Conservation (phyloP, 441 rosid species). For the Euphorbia celastroides region DNA sequence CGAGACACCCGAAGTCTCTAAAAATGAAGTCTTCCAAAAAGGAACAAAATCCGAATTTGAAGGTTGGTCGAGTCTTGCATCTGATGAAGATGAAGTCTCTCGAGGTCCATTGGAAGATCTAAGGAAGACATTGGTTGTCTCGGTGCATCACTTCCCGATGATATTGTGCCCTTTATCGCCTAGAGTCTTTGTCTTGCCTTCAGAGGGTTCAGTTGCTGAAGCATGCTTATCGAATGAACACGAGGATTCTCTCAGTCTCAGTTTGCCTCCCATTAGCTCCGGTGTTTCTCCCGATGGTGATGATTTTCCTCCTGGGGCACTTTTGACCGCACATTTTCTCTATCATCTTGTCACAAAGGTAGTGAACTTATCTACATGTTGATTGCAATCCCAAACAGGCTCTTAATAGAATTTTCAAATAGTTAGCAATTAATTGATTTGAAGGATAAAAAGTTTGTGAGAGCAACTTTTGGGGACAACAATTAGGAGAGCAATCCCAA, state of each 20-base stretch:
- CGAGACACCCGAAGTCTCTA: conserved; percentile 27
- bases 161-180: conserved; percentile 84
- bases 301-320: conserved; percentile 81
- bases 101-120: conserved; percentile 40
- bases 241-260: conserved; percentile 78
- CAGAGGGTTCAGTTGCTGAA: conserved; percentile 89
- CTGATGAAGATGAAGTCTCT: conserved; percentile 42
- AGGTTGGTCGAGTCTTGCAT: conserved; percentile 56
- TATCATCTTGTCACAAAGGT: conserved; percentile 89
- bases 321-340: conserved; percentile 85
- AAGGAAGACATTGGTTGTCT: conserved; percentile 45
- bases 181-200: conserved; percentile 84
- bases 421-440: too few relatives aligned
- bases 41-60: conserved; percentile 35
- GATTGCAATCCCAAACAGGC: too few relatives aligned
- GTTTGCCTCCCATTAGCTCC: conserved; percentile 75
- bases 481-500: too few relatives aligned
- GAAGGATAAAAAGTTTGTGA: too few relatives aligned
- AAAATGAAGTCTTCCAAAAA: conserved; percentile 25
- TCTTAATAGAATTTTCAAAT: too few relatives aligned
- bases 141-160: conserved; percentile 85
- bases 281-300: conserved; percentile 58
- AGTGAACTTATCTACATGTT: conserved; percentile 8
- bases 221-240: conserved; percentile 63
- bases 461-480: too few relatives aligned